phyloP scores from a whole-genome alignment of 176 grass and related monocot genomes.

The Rhynchospora tenuis region DNA sequence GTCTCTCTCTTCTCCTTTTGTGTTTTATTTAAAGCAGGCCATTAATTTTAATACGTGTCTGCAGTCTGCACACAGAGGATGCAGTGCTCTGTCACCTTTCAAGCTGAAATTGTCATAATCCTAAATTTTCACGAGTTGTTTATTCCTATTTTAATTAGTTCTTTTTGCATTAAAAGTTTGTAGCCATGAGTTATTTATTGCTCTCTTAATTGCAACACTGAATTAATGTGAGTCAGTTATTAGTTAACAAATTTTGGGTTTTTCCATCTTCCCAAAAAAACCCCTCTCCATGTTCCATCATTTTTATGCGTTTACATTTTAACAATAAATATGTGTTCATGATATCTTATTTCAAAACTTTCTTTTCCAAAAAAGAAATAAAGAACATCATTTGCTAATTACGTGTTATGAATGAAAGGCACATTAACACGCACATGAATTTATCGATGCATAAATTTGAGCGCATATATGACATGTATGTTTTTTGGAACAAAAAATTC shows the following conservation, averaged over 20 bases:
- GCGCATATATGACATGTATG: too few species aligned
- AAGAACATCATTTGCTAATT: too few species aligned
- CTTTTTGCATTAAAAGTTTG: neutral
- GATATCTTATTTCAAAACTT: too few species aligned
- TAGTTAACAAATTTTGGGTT: neutral
- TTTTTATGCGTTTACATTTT: neutral
- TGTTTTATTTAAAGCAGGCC: too few species aligned
- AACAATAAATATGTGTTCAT: neutral
- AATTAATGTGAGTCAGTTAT: neutral
- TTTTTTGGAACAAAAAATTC: too few species aligned
- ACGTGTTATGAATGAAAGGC: too few species aligned
- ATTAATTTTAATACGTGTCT: too few species aligned
- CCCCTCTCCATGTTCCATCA: neutral
- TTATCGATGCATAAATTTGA: too few species aligned
- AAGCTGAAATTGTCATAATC: neutral
- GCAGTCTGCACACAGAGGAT: neutral
- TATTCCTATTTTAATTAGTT: neutral
- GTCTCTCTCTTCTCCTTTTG: neutral
- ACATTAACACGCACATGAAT: too few species aligned
- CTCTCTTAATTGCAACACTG: neutral
- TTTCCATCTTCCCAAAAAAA: neutral
- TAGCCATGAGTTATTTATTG: neutral
- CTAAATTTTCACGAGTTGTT: neutral
- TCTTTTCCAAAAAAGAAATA: too few species aligned
- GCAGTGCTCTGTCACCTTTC: neutral